Evolutionary conservation across 2,329 filamentous ascomycete species (phyloP).

Genomic region (Colletotrichum orbiculare): DNA sequence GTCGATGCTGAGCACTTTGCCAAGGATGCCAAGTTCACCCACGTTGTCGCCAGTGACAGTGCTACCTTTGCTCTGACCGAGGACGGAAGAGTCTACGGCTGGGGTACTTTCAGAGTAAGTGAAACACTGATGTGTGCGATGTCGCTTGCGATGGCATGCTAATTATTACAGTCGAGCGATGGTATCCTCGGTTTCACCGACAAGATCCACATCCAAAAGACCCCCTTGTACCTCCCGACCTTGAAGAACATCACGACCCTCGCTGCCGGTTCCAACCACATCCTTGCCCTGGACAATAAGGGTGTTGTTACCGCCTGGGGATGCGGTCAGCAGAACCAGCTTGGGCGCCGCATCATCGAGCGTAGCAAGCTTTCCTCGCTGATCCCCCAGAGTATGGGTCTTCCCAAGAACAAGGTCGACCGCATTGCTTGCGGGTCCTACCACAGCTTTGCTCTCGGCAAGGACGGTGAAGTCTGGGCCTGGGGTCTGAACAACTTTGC

Average conservation of each 20-base stretch:
- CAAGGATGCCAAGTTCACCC: constrained; percentile 69
- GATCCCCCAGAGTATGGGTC: constrained; percentile 70
- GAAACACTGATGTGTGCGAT: too few relatives aligned
- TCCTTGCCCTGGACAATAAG: constrained; percentile 73
- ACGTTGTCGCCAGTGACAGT: constrained; percentile 79
- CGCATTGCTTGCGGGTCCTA: constrained; percentile 77
- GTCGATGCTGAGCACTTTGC: constrained; percentile 70
- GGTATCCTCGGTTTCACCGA: constrained; percentile 74
- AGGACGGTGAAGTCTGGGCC: constrained; percentile 76
- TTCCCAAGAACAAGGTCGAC: constrained; percentile 73
- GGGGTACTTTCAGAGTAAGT: constrained; percentile 78
- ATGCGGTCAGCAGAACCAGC: constrained; percentile 74
- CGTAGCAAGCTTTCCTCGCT: constrained; percentile 73
- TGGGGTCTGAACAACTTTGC: constrained; percentile 93
- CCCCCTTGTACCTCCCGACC: constrained; percentile 62
- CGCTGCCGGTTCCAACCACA: constrained; percentile 76
- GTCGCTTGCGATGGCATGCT: background rate
- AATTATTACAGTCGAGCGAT: constrained; percentile 57
- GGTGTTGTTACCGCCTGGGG: constrained; percentile 78
- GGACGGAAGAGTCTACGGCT: constrained; percentile 81
- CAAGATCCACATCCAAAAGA: constrained; percentile 58
- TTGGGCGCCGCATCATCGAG: constrained; percentile 67
- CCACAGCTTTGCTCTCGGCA: constrained; percentile 84
- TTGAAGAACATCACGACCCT: constrained; percentile 74
- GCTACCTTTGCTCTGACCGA: constrained; percentile 81